These are phyloP conservation scores for Hanseniaspora valbyensis DNA, from an alignment of 805 yeast species.

Conservation along the genomic window DNA sequence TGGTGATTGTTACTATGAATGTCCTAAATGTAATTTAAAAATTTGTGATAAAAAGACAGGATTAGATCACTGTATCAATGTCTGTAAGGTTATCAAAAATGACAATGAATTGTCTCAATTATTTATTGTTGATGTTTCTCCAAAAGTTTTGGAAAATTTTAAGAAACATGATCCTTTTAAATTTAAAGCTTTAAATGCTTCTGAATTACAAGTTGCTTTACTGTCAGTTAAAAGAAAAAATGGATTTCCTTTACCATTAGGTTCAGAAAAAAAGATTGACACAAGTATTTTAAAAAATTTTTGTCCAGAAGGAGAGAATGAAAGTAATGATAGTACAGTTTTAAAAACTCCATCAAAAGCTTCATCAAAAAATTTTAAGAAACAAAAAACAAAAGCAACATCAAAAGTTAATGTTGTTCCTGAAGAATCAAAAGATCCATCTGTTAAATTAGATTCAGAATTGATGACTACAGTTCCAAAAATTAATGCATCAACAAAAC, in stretches of 20 bases:
- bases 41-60: neutral
- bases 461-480: no score
- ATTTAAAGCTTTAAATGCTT: neutral
- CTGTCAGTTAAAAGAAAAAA: slow-evolving; percentile 5
- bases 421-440: no score
- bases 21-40: neutral
- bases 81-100: neutral
- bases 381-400: no score
- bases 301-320: neutral
- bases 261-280: slow-evolving; percentile 2
- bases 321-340: no score
- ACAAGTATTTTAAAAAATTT: neutral
- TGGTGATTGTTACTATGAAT: neutral
- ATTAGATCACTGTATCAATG: neutral
- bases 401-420: no score
- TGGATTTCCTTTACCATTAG: slow-evolving; percentile 6
- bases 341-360: no score
- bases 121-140: neutral
- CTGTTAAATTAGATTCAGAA: no score
- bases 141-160: neutral
- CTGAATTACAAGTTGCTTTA: slow-evolving; percentile 8
- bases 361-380: no score
- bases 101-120: neutral
- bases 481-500: no score
- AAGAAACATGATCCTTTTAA: neutral